Percentiles rank a stretch among this genome's conserved stretches.
phyloP scores from a whole-genome alignment of 768 basidiomycete genomes.

The Suillus subalutaceus region DNA sequence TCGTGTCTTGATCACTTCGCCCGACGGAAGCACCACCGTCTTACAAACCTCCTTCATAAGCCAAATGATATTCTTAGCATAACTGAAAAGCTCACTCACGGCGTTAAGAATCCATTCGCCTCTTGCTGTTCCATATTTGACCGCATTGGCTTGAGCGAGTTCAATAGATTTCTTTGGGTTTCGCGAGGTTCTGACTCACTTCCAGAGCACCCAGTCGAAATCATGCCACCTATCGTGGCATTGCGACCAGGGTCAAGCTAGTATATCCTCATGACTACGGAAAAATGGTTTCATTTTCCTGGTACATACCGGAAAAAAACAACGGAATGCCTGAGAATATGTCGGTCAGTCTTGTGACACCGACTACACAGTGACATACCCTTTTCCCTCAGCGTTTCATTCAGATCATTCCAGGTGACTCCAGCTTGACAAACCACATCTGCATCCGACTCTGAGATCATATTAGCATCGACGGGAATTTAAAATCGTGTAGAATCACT shows the following conservation, averaged over 20 bases:
- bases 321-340: conserved; percentile 18
- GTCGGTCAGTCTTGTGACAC: not conserved
- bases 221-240: conserved; percentile 81
- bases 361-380: conserved; percentile 27
- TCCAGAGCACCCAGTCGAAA: conserved; percentile 79
- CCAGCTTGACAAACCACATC: conserved; percentile 77
- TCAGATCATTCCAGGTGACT: conserved; percentile 75
- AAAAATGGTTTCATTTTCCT: not conserved
- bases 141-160: conserved; percentile 58
- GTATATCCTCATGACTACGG: not conserved
- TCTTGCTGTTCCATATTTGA: conserved; percentile 81
- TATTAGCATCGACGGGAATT: conserved; percentile 11
- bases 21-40: conserved; percentile 81
- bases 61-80: not conserved
- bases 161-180: not conserved
- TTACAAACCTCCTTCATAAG: conserved; percentile 25
- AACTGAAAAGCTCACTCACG: conserved; percentile 40
- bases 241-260: conserved; percentile 22
- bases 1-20: conserved; percentile 86
- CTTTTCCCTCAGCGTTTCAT: conserved; percentile 60
- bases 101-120: conserved; percentile 83
- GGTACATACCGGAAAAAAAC: conserved; percentile 18
- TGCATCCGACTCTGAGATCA: conserved; percentile 56
- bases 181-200: conserved; percentile 47
- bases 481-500: conserved; percentile 15